Conservation (phyloP, 805 yeast species). For the Myxozyma sirexii region DNA sequence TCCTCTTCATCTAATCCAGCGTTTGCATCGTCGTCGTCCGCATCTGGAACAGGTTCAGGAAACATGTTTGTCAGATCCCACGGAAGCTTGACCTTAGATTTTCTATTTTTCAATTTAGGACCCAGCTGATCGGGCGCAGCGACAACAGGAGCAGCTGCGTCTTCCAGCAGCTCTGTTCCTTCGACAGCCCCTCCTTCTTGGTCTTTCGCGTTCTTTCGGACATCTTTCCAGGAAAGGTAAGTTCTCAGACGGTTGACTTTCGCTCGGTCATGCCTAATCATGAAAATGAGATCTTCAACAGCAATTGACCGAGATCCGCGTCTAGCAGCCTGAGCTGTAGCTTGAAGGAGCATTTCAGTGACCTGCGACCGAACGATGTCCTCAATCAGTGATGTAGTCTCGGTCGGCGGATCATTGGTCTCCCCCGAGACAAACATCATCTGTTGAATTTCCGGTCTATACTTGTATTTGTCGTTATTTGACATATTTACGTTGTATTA, state of each 20-base stretch:
- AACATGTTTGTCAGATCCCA: conserved; percentile 97
- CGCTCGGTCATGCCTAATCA: conserved; percentile 90
- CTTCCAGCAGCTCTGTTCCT: conserved; percentile 56
- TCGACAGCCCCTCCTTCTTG: conserved; percentile 60
- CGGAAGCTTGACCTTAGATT: conserved; percentile 80
- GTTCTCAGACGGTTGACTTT: conserved; percentile 90
- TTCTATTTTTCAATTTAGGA: conserved; percentile 58
- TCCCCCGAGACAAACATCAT: conserved; percentile 99
- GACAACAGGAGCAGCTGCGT: conserved; percentile 48
- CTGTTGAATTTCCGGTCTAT: conserved; percentile 88
- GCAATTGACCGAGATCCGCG: conserved; percentile 84
- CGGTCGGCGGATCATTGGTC: conserved; percentile 89
- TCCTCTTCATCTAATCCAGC: conserved; percentile 72
- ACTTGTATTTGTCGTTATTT: conserved; percentile 42
- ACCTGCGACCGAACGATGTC: conserved; percentile 96
- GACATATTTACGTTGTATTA: neutral
- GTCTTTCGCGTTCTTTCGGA: conserved; percentile 76
- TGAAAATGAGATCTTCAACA: conserved; percentile 90
- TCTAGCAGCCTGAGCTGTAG: conserved; percentile 72
- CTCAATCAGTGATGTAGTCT: conserved; percentile 88
- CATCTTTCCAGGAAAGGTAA: conserved; percentile 94
- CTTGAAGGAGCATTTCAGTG: conserved; percentile 75
- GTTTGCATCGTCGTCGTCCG: conserved; percentile 55
- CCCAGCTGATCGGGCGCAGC: conserved; percentile 40
- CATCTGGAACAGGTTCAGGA: conserved; percentile 77